These are phyloP conservation scores for Pythium grandisporangium DNA, from an alignment of 352 stramenopile genomes.

Conservation along the genomic window DNA sequence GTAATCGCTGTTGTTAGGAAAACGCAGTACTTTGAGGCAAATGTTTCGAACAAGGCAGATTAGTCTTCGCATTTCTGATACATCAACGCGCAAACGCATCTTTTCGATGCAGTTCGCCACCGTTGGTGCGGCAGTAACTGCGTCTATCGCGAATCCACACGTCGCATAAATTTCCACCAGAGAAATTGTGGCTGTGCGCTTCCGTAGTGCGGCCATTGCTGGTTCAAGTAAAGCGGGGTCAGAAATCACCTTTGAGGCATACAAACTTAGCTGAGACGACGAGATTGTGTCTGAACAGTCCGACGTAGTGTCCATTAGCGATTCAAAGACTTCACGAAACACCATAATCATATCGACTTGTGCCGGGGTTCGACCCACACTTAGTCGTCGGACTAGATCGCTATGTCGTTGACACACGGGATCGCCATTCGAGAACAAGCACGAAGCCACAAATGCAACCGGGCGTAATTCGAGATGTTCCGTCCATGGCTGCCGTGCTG, in stretches of 20 bases:
- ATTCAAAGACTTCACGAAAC: slow-evolving; percentile 59
- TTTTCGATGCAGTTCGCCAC: slow-evolving; percentile 46
- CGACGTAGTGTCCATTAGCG: slow-evolving; percentile 2
- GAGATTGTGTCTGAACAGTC: slow-evolving; percentile 14
- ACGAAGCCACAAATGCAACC: slow-evolving; percentile 50
- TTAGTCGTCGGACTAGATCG: slow-evolving; percentile 47
- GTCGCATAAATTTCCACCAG: slow-evolving; percentile 44
- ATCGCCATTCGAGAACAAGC: slow-evolving; percentile 60
- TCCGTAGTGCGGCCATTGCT: slow-evolving; percentile 26
- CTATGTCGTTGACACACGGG: slow-evolving; percentile 30
- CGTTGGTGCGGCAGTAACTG: slow-evolving; percentile 39
- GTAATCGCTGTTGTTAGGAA: slow-evolving; percentile 65
- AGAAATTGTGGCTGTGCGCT: slow-evolving; percentile 35
- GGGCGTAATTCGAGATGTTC: slow-evolving; percentile 37
- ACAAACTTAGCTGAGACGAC: slow-evolving; percentile 30
- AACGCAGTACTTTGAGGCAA: slow-evolving; percentile 58
- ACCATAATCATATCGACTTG: slow-evolving; percentile 49
- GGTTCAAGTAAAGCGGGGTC: slow-evolving; percentile 32
- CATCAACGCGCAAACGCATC: slow-evolving; percentile 36
- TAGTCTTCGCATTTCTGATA: slow-evolving; percentile 38
- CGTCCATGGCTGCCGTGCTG: slow-evolving; percentile 3
- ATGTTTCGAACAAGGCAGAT: slow-evolving; percentile 38
- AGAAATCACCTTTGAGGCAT: slow-evolving; percentile 27
- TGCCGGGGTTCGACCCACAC: slow-evolving; percentile 35
- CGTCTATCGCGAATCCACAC: slow-evolving; percentile 68